Evolutionary conservation across 106 monocot species (phyloP).

Genomic region (Narthecium ossifragum): DNA sequence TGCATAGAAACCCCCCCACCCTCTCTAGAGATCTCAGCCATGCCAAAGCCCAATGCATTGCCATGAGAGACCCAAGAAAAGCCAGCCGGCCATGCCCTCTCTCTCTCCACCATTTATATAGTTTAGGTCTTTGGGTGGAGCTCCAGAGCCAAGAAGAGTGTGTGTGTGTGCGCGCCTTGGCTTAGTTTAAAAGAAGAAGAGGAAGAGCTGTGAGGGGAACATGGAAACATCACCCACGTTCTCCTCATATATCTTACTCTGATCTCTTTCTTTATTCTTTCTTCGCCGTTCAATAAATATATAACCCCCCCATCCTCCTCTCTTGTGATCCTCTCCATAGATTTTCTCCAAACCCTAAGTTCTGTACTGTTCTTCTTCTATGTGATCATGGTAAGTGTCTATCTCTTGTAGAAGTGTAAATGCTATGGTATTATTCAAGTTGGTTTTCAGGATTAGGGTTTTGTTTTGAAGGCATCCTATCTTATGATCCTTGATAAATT

Average conservation of each 20-base stretch:
- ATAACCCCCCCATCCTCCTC: constrained; percentile 7
- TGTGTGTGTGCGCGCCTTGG: too few species aligned
- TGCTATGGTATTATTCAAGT: background rate
- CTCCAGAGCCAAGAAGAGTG: constrained; percentile 27
- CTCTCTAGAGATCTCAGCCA: background rate
- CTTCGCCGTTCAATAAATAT: constrained; percentile 8
- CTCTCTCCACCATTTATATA: constrained; percentile 10
- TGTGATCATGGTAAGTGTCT: constrained; percentile 17
- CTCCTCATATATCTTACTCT: constrained; percentile 9
- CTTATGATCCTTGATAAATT: background rate
- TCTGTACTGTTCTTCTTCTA: background rate
- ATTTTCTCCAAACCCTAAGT: background rate
- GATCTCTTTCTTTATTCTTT: constrained; percentile 16
- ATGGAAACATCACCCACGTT: constrained; percentile 6
- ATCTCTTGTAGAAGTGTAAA: background rate
- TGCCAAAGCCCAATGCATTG: constrained; percentile 29
- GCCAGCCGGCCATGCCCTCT: constrained; percentile 33
- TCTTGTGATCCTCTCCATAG: constrained; percentile 16
- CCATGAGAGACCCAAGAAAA: constrained; percentile 35
- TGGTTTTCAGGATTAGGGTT: background rate
- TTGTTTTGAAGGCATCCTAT: background rate
- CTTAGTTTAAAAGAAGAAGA: background rate
- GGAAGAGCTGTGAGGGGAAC: background rate
- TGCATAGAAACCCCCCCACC: too few species aligned
- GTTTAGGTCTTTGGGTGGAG: constrained; percentile 24